These are phyloP conservation scores for Hygrocybe punicea DNA, from an alignment of 768 basidiomycete species.

Conservation along the genomic window DNA sequence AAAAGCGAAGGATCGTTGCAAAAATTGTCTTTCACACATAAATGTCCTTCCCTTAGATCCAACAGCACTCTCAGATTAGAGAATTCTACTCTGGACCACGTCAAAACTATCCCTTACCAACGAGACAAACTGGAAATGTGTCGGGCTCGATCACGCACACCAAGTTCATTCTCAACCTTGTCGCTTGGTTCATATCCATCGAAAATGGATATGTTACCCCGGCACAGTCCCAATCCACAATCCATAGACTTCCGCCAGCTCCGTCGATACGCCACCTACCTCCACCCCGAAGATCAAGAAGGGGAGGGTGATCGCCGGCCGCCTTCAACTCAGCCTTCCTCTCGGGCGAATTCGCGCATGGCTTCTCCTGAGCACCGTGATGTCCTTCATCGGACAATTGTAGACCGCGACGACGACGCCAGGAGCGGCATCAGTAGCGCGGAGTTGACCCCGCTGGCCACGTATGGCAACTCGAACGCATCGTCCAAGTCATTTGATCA, in stretches of 20 bases:
- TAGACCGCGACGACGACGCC: background rate
- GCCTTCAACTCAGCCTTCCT: background rate
- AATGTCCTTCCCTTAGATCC: background rate
- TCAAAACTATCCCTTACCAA: too few species aligned
- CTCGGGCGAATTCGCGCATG: background rate
- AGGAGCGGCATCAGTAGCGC: conserved; percentile 18
- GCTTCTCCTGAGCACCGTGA: background rate
- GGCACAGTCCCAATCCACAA: conserved; percentile 13
- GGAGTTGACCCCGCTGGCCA: conserved; percentile 28
- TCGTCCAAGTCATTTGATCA: conserved; percentile 34
- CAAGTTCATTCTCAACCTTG: background rate
- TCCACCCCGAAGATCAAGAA: conserved; percentile 21
- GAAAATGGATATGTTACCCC: background rate
- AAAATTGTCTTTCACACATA: background rate
- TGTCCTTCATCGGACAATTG: background rate
- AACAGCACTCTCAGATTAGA: background rate
- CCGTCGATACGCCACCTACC: conserved; percentile 32
- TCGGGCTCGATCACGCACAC: background rate
- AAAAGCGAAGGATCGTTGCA: background rate
- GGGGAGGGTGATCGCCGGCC: conserved; percentile 2
- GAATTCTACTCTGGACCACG: too few species aligned
- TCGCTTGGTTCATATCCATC: background rate
- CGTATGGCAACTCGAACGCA: conserved; percentile 30
- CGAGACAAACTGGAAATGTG: background rate
- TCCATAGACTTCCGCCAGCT: conserved; percentile 29